Conservation (phyloP, 768 basidiomycete species). For the Podaxis sp. region DNA sequence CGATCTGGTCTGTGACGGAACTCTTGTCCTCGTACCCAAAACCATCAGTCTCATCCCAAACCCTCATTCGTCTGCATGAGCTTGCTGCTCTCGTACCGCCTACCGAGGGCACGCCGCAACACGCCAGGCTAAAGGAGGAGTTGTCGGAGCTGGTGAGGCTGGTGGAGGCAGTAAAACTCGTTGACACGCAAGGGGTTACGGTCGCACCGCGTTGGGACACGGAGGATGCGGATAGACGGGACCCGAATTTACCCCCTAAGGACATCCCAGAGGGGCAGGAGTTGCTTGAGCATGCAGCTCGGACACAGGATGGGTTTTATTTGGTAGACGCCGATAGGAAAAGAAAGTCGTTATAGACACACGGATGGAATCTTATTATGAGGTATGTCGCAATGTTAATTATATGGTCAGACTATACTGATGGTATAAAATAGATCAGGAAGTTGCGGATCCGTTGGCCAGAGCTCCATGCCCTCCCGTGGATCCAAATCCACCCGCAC, state of each 20-base stretch:
- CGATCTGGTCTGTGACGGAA: constrained; percentile 81
- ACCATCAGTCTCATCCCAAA: constrained; percentile 56
- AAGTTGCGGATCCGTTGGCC: constrained; percentile 22
- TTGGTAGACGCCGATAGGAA: constrained; percentile 56
- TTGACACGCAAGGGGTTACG: constrained; percentile 40
- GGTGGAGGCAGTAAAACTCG: constrained; percentile 79
- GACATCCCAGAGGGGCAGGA: constrained; percentile 35
- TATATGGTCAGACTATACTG: constrained; percentile 10
- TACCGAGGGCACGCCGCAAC: constrained; percentile 51
- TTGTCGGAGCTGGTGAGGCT: constrained; percentile 72
- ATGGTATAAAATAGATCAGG: constrained; percentile 7
- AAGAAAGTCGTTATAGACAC: constrained; percentile 18
- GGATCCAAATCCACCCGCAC: constrained; percentile 89
- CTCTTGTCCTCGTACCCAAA: constrained; percentile 77
- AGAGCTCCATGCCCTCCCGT: constrained; percentile 82
- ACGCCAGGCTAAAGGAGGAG: constrained; percentile 51
- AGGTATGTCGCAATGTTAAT: constrained; percentile 11
- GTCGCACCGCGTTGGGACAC: constrained; percentile 33
- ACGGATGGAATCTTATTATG: not conserved
- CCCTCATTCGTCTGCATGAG: constrained; percentile 64
- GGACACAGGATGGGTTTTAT: constrained; percentile 55
- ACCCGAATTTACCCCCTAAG: constrained; percentile 2
- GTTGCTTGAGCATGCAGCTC: constrained; percentile 53
- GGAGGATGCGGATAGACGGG: constrained; percentile 38
- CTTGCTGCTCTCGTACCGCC: constrained; percentile 76